phyloP scores from a whole-genome alignment of 2,329 filamentous ascomycete species.

The Apiospora pterosperma region DNA sequence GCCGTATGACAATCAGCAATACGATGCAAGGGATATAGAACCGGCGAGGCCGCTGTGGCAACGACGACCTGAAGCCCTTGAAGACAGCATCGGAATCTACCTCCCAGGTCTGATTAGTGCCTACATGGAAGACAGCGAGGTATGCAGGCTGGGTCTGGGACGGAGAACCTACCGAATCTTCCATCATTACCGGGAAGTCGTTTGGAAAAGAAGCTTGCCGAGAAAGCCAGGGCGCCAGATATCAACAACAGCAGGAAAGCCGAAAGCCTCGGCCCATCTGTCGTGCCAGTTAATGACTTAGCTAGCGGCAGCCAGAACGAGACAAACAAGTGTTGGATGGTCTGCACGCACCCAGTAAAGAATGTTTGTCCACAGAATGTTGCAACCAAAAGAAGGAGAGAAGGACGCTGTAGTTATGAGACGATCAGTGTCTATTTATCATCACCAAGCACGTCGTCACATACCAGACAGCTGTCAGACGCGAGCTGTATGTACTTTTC shows the following conservation, averaged over 20 bases:
- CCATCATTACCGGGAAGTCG: conserved; percentile 46
- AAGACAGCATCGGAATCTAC: conserved; percentile 27
- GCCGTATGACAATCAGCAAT: conserved; percentile 40
- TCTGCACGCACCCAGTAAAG: conserved; percentile 39
- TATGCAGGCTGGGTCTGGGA: neutral
- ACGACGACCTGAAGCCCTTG: conserved; percentile 30
- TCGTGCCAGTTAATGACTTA: neutral
- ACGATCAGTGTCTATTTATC: neutral
- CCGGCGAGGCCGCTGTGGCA: conserved; percentile 44
- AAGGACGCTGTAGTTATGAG: conserved; percentile 33
- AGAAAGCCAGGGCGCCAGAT: conserved; percentile 38
- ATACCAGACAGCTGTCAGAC: conserved; percentile 34
- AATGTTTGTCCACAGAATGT: conserved; percentile 43
- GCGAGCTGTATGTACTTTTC: conserved; percentile 17
- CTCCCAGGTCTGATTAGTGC: neutral
- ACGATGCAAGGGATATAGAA: conserved; percentile 43
- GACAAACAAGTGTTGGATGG: neutral
- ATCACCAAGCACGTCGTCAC: conserved; percentile 9
- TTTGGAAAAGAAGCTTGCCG: conserved; percentile 37
- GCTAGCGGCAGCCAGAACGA: neutral
- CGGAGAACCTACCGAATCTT: conserved; percentile 35
- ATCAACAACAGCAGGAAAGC: conserved; percentile 44
- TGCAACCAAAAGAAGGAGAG: conserved; percentile 47
- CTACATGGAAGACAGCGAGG: neutral
- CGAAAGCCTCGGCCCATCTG: conserved; percentile 48